Conservation (phyloP, 2,329 filamentous ascomycete genomes). For the Westerdykella aurantiaca region DNA sequence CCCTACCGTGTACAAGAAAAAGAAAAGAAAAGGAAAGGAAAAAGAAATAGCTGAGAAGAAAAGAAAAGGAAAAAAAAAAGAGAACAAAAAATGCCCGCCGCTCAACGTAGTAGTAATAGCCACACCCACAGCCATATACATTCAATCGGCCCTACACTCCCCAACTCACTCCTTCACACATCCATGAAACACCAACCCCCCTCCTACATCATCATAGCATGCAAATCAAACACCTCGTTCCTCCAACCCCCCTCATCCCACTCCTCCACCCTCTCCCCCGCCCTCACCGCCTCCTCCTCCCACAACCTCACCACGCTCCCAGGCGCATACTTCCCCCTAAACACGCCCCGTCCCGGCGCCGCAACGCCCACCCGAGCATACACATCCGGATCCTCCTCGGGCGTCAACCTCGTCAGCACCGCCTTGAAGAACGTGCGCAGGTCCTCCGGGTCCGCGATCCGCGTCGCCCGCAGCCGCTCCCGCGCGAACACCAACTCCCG, state of each 20-base stretch:
- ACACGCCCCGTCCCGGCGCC: conserved; percentile 57
- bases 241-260: conserved; percentile 69
- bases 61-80: no score
- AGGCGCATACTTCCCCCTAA: conserved; percentile 79
- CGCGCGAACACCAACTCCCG: conserved; percentile 81
- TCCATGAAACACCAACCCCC: no score
- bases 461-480: conserved; percentile 77
- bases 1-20: no score
- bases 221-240: conserved; percentile 71
- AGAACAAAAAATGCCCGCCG: no score
- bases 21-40: no score
- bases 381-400: conserved; percentile 68
- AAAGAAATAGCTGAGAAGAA: no score
- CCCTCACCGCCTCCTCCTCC: conserved; percentile 69
- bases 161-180: no score
- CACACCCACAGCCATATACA: no score
- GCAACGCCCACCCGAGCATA: conserved; percentile 67
- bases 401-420: conserved; percentile 67
- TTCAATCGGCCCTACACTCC: no score
- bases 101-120: no score
- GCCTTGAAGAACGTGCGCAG: conserved; percentile 77
- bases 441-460: conserved; percentile 74
- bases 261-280: conserved; percentile 69
- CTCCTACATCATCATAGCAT: conserved; percentile 28
- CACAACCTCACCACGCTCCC: conserved; percentile 86